These are phyloP conservation scores for Cynanchum wilfordii DNA, from an alignment of 257 asterid genomes.

Conservation along the genomic window DNA sequence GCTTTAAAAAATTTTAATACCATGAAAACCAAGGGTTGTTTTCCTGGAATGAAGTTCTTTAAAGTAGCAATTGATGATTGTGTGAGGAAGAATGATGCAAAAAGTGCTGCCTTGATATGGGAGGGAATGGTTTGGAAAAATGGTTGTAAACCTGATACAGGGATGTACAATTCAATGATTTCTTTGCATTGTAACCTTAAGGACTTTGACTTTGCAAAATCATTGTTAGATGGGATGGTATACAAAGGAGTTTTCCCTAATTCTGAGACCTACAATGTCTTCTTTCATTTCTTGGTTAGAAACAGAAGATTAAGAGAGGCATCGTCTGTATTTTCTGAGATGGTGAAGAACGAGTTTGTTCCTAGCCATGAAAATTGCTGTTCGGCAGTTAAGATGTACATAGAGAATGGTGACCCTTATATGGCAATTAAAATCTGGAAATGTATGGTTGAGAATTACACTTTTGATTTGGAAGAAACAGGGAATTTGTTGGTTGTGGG, in stretches of 20 bases:
- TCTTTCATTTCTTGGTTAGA: slow-evolving; percentile 49
- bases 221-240: slow-evolving; percentile 57
- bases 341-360: slow-evolving; percentile 66
- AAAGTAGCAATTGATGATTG: slow-evolving; percentile 56
- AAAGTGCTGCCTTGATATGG: slow-evolving; percentile 46
- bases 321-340: slow-evolving; percentile 51
- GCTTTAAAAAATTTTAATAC: slow-evolving; percentile 30
- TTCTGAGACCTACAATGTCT: slow-evolving; percentile 48
- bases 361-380: slow-evolving; percentile 50
- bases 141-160: slow-evolving; percentile 39
- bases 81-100: slow-evolving; percentile 45
- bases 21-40: slow-evolving; percentile 45
- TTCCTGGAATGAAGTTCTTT: slow-evolving; percentile 55
- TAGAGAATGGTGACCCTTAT: slow-evolving; percentile 43
- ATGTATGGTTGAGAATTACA: slow-evolving; percentile 51
- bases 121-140: slow-evolving; percentile 43
- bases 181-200: slow-evolving; percentile 42
- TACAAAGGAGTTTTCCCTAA: slow-evolving; percentile 58
- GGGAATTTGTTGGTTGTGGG: slow-evolving; percentile 55
- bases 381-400: slow-evolving; percentile 36
- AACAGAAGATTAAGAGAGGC: slow-evolving; percentile 46
- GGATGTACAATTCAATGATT: slow-evolving; percentile 46
- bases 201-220: slow-evolving; percentile 43
- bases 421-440: slow-evolving; percentile 60
- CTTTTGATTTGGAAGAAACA: slow-evolving; percentile 60